These are phyloP conservation scores for Phytophthora kernoviae DNA, from an alignment of 352 stramenopile genomes.

Conservation along the genomic window DNA sequence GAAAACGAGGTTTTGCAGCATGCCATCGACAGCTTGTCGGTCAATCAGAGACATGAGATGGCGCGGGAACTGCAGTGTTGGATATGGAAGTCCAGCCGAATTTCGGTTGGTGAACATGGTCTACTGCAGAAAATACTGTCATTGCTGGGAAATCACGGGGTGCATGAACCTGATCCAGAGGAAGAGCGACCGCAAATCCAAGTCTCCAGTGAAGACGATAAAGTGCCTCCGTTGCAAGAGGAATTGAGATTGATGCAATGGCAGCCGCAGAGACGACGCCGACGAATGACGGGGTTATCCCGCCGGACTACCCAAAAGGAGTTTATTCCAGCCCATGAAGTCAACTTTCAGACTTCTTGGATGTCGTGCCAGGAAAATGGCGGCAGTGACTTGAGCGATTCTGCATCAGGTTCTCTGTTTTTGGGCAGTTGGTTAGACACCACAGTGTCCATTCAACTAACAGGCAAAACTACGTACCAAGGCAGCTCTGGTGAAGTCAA, in stretches of 20 bases:
- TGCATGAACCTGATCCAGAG: constrained; percentile 17
- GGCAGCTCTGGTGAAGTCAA: neutral
- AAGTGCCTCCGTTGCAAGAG: neutral
- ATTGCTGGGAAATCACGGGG: neutral
- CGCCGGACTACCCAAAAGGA: constrained; percentile 7
- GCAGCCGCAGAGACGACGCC: constrained; percentile 2
- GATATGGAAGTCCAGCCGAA: neutral
- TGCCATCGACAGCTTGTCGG: neutral
- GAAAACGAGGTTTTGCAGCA: neutral
- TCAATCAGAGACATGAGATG: neutral
- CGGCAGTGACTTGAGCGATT: constrained; percentile 2
- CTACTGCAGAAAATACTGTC: neutral
- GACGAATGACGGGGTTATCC: neutral
- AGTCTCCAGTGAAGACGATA: neutral
- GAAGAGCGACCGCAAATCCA: neutral
- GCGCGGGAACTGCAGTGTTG: neutral
- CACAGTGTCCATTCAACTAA: constrained; percentile 15
- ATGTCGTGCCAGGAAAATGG: constrained; percentile 3
- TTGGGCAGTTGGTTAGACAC: constrained; percentile 19
- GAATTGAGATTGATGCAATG: constrained; percentile 9
- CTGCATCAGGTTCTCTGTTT: constrained; percentile 3
- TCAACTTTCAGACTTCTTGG: constrained; percentile 11
- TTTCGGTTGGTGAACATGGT: neutral
- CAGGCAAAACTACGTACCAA: neutral
- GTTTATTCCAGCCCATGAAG: constrained; percentile 18